Evolutionary conservation across 2,329 filamentous ascomycete species (phyloP), one percentile per base, ranked within the genome.

Genomic region (Diplocarpon rosae): DNA sequence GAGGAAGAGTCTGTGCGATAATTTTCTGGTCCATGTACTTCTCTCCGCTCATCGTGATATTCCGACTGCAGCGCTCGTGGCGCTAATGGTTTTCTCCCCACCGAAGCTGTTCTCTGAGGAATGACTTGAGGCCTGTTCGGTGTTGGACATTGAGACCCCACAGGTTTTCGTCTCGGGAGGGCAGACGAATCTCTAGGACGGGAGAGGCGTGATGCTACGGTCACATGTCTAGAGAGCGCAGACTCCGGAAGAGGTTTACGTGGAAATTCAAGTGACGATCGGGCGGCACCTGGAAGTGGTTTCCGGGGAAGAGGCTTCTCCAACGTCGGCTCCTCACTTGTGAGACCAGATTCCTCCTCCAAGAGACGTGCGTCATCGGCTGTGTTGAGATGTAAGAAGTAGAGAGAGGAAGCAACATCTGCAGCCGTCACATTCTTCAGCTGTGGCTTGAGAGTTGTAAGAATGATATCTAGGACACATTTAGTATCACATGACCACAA

Each of bases 361-460:
- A 68, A 62, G 28, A 66, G 60, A 27, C 63, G 63, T 48, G 66
- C 62, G 45, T 85, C 76, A 32, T 76, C 70, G 3, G 76, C 74
- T 1, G 73, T 70, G 47, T 86, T 75, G 32, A 93, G 75, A 64
- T 96, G 90, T 42, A 95, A 69, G 61, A 92, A 96, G 66, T 96
- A 98, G 5, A 98, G 72, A 12, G 83, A 94, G 56, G 80, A 86
- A 45, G 83, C 78, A 39, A 98, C 81, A 60, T 95, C 90, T 61
- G 89, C 82, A 36, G 77, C 80, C 0, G 87, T 93, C 51, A 98
- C 86, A 48, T 87, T 90, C 62, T 92, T 95, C 34, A 83, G 73
- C 41, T 85, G 80, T 1, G 92, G 92, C 61, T 94, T 95, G 51
- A 92, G 75, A 0, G 92, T 85, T 1, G 90, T 93, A 37, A 98